A percentile compares a stretch with the other conserved stretches of the same genome.
phyloP scores from a whole-genome alignment of 192 early-diverging fungal species.

The Paraglomus brasilianum region DNA sequence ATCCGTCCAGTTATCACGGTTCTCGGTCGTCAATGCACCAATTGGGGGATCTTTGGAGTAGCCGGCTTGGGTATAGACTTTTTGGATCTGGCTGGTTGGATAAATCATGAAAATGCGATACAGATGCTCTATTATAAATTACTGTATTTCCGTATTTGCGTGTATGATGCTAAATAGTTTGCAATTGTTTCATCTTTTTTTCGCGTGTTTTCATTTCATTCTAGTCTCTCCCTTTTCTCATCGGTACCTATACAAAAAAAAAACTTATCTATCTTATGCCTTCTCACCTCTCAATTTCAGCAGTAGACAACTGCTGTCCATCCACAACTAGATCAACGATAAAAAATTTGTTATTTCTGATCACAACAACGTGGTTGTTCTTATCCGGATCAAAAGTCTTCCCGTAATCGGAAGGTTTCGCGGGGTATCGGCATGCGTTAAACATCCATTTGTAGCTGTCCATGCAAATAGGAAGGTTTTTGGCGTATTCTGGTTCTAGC shows the following conservation, averaged over 20 bases:
- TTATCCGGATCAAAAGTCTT: slow-evolving; percentile 64
- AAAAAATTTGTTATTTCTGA: slow-evolving; percentile 92
- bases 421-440: slow-evolving; percentile 90
- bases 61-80: slow-evolving; percentile 70
- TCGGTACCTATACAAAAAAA: neutral
- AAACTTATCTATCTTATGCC: neutral
- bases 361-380: slow-evolving; percentile 84
- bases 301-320: slow-evolving; percentile 77
- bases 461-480: slow-evolving; percentile 78
- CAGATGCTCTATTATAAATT: neutral
- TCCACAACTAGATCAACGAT: slow-evolving; percentile 68
- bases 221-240: neutral
- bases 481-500: slow-evolving; percentile 81
- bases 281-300: slow-evolving; percentile 72
- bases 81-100: slow-evolving; percentile 57
- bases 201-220: neutral
- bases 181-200: neutral
- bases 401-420: slow-evolving; percentile 81
- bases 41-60: slow-evolving; percentile 65
- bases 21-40: slow-evolving; percentile 88
- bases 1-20: slow-evolving; percentile 93
- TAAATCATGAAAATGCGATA: neutral
- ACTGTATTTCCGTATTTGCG: neutral
- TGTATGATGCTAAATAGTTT: neutral
- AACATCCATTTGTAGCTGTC: slow-evolving; percentile 96